Base-by-base conservation (phyloP, 768 basidiomycete genomes). In the Hortiboletus campestris region DNA sequence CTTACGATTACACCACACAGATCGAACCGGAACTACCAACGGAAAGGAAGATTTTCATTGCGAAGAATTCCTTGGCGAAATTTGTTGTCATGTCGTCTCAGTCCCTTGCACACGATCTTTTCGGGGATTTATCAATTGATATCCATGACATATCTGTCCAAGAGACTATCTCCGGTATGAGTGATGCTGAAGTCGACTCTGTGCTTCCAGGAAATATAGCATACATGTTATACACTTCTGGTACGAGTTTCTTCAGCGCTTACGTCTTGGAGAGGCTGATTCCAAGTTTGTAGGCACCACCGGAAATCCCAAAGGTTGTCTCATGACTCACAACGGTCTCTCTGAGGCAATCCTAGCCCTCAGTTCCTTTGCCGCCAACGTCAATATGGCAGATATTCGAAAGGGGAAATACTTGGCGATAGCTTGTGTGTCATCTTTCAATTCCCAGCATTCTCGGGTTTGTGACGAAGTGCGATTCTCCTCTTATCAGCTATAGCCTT, bases 211-310 rank as follows among this genome's bases (percentile, higher is more conserved):
- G 70, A 40, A 67, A 64, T 14, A 57, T 76, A 16, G 74, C 80
- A 8, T 81, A 78, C 54, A 71, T 80, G 46, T 64, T 81, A 17
- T 81, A 81, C 54, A 81, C 80, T 3, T 81, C 80, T 53, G 80
- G 80, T 80, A 50, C 20, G 25, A 16, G 25, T 46, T 50, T 16
- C 22, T 19, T 44, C 36, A 19, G 39, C 1, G 8, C 14, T 28
- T 13, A 14, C n/a, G 17, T 50, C 45, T 19, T 4, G 29, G 34
- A 20, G 16, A 38, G 25, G 17, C 52, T 47, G 28, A 79, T 12
- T 38, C 6, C 17, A 31, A 31, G 16, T 46, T 38, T 54, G 17
- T 28, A 63, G 79, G 80, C 4, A 81, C 80, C 4, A 80, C 80
- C 5, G 80, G 80, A 36, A 79, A 74, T 42, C 80, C 80, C 3